Evolutionary conservation across 352 stramenopile species (phyloP).

Genomic region (Phytophthora meadii): DNA sequence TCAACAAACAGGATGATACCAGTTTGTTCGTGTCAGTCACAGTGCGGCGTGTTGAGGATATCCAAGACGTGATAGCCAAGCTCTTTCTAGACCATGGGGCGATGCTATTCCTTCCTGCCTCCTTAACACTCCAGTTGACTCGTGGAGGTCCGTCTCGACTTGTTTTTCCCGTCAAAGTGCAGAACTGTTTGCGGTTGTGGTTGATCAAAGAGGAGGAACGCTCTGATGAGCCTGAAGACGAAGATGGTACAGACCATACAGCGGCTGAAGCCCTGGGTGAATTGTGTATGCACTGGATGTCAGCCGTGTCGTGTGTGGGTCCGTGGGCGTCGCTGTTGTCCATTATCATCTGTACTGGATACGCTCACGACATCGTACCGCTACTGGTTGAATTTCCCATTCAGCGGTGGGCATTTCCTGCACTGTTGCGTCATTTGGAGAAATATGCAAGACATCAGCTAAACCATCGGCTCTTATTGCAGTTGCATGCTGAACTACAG

Average conservation of each 20-base stretch:
- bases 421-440: constrained; percentile 14
- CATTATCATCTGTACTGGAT: constrained; percentile 28
- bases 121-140: background rate
- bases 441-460: constrained; percentile 16
- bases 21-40: constrained; percentile 10
- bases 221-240: constrained; percentile 4
- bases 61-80: constrained; percentile 5
- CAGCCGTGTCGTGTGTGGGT: background rate
- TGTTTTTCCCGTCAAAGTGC: constrained; percentile 2
- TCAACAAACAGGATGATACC: constrained; percentile 1
- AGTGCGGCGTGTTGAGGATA: background rate
- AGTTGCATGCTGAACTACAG: constrained; percentile 24
- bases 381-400: constrained; percentile 26
- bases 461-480: constrained; percentile 6
- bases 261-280: constrained; percentile 11
- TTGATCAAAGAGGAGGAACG: background rate
- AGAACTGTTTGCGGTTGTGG: constrained; percentile 2
- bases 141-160: background rate
- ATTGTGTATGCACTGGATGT: constrained; percentile 22
- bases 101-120: constrained; percentile 9
- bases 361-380: constrained; percentile 23
- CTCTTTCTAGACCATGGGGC: constrained; percentile 26
- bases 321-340: constrained; percentile 5
- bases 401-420: background rate
- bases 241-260: background rate